Base-by-base conservation (phyloP, 306 rosid genomes). In the Acacia confusa region DNA sequence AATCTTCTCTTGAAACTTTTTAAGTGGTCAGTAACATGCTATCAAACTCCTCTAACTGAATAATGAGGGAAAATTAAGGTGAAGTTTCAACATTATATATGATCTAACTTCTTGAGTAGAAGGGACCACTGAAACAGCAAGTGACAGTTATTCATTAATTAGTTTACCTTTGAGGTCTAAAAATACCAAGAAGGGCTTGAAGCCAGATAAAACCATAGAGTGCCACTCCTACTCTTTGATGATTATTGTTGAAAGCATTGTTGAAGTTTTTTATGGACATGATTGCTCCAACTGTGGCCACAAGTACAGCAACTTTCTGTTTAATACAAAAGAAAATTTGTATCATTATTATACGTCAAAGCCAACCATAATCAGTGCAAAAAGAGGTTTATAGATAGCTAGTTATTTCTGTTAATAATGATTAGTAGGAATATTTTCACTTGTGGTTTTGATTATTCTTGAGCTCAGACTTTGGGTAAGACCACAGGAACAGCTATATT, bases 191-290 rank as follows among this genome's bases (percentile, higher is more conserved):
- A n/a, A 90, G 57, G 44, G 82, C 83, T 78, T 91, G 97, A 77
- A 91, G 77, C 97, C 94, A 93, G 65, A 93, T 85, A 55, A 88
- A 78, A n/a, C 93, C 94, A 87, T 93, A 91, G 24, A 91, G 88
- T 79, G 86, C 88, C 34, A 90, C 74, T 60, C 97, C 97, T 82
- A 93, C 77, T 79, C 97, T 88, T 85, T 93, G 94, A 84, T 93
- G 97, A 76, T 69, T 87, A 61, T 93, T 93, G 87, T 86, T 82
- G 89, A 91, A 93, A 68, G 92, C 79, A 80, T 88, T 90, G 85
- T 86, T 90, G 87, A 93, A 90, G 81, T 88, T 90, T 81, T 89
- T 91, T 82, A 93, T 86, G 63, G 97, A 93, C 92, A 91, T 76
- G 70, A 93, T 87, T 81, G 92, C 97, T 70, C 91, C 97, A 60